Percentiles rank a stretch among this genome's conserved stretches.
These are phyloP conservation scores for Citrus cavaleriei DNA, from an alignment of 345 rosid species.

Conservation along the genomic window DNA sequence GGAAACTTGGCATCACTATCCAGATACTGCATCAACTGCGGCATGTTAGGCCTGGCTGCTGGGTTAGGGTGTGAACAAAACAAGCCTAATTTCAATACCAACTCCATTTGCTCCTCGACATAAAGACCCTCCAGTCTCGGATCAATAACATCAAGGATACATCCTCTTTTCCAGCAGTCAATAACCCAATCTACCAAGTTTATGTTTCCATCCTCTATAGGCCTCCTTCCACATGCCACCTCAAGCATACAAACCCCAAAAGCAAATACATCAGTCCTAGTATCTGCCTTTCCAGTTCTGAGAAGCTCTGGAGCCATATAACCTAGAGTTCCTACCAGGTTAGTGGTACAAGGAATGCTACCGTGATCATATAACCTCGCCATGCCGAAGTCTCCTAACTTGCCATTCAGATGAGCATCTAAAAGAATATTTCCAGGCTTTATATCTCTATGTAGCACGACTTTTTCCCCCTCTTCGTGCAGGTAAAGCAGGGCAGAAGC, in stretches of 20 bases:
- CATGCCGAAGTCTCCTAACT: slow-evolving; percentile 30
- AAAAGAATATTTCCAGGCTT: slow-evolving; percentile 49
- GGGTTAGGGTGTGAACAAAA: slow-evolving; percentile 18
- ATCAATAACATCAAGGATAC: slow-evolving; percentile 13
- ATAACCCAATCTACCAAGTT: slow-evolving; percentile 37
- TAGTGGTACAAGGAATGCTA: slow-evolving; percentile 6
- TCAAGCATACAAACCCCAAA: slow-evolving; percentile 46
- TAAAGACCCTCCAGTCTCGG: slow-evolving; percentile 5
- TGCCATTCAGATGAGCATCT: slow-evolving; percentile 17
- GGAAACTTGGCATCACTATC: slow-evolving; percentile 23
- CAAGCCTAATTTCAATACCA: slow-evolving; percentile 20
- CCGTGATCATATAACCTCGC: slow-evolving; percentile 22
- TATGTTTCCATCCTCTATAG: slow-evolving; percentile 19
- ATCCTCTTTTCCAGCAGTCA: slow-evolving; percentile 15
- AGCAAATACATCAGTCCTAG: slow-evolving; percentile 39
- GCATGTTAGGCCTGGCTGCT: slow-evolving; percentile 17
- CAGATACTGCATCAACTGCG: slow-evolving; percentile 29
- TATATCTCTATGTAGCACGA: slow-evolving; percentile 52
- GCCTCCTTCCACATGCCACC: slow-evolving; percentile 48
- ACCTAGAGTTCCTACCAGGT: slow-evolving; percentile 29
- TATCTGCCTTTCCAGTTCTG: slow-evolving; percentile 35
- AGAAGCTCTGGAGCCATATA: slow-evolving; percentile 50
- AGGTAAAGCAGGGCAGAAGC: slow-evolving; percentile 48
- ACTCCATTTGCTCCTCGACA: slow-evolving; percentile 18
- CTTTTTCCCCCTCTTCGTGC: slow-evolving; percentile 50